Evolutionary conservation across 192 early-diverging fungal species (phyloP).

Genomic region (Lobosporangium transversale): DNA sequence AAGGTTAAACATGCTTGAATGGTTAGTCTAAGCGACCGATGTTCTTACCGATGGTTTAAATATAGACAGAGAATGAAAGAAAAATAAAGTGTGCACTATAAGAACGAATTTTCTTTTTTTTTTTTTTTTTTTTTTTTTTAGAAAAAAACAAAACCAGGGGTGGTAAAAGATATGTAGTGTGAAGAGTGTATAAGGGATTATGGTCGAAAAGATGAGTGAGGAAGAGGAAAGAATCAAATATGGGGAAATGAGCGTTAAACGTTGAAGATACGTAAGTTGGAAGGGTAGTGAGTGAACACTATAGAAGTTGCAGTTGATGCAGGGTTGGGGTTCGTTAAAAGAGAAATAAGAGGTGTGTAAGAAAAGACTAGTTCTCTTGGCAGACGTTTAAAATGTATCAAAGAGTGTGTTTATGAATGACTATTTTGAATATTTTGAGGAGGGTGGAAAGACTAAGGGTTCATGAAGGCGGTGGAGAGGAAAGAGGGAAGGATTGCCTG

Average conservation of each 20-base stretch:
- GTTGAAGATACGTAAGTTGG: slow-evolving; percentile 1
- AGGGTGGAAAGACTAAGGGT: not conserved
- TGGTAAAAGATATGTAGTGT: not conserved
- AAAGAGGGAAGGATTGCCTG: not conserved
- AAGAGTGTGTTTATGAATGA: too few relatives aligned
- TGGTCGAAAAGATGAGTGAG: not conserved
- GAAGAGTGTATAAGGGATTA: not conserved
- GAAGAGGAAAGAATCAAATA: not conserved
- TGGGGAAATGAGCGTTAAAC: not conserved
- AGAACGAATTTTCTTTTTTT: too few relatives aligned
- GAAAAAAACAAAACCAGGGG: not conserved
- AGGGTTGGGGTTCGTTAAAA: slow-evolving; percentile 19
- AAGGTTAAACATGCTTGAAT: not conserved
- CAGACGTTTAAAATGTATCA: too few relatives aligned
- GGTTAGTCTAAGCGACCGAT: too few relatives aligned
- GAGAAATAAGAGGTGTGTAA: not conserved
- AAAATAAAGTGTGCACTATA: not conserved
- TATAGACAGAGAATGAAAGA: not conserved
- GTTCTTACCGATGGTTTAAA: not conserved
- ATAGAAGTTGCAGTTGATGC: slow-evolving; percentile 25
- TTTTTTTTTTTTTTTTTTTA: too few relatives aligned
- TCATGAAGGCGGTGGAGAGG: not conserved
- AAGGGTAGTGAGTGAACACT: slow-evolving; percentile 15
- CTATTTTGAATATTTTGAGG: too few relatives aligned
- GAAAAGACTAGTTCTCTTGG: not conserved